Conservation (phyloP, 257 asterid species). For the Rhazya stricta region DNA sequence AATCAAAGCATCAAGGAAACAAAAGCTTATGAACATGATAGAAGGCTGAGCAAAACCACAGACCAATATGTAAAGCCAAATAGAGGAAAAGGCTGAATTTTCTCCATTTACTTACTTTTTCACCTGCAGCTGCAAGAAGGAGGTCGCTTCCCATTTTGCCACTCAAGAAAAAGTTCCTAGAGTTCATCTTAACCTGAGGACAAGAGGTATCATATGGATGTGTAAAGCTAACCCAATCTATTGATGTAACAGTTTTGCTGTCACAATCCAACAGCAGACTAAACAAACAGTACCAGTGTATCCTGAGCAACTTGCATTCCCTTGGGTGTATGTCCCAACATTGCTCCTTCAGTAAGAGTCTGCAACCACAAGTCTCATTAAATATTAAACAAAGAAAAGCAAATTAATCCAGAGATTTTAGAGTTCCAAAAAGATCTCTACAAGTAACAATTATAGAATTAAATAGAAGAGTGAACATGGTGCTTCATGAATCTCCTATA, state of each 20-base stretch:
- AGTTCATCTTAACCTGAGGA: conserved; percentile 53
- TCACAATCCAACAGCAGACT: conserved; percentile 2
- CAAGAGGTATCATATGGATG: neutral
- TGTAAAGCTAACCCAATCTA: neutral
- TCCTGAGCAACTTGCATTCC: conserved; percentile 94
- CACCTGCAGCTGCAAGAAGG: conserved; percentile 82
- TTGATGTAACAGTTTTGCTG: neutral
- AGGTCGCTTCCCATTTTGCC: conserved; percentile 59
- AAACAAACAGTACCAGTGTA: conserved; percentile 66
- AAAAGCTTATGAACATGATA: neutral
- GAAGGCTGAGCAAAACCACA: neutral
- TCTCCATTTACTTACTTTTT: conserved; percentile 47
- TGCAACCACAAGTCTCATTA: conserved; percentile 22
- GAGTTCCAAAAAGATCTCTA: neutral
- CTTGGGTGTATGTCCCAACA: conserved; percentile 72
- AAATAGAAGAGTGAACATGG: neutral
- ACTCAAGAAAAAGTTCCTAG: conserved; percentile 42
- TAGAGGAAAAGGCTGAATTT: neutral
- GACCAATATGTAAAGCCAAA: neutral
- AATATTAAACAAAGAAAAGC: neutral
- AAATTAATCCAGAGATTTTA: neutral
- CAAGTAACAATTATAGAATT: neutral
- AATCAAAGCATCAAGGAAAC: conserved; percentile 8
- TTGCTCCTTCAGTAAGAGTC: conserved; percentile 84
- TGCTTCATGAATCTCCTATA: neutral